Percentiles rank a stretch among this genome's conserved stretches.
These are phyloP conservation scores for Penicillium desertorum DNA, from an alignment of 495 filamentous ascomycete genomes.

Conservation along the genomic window DNA sequence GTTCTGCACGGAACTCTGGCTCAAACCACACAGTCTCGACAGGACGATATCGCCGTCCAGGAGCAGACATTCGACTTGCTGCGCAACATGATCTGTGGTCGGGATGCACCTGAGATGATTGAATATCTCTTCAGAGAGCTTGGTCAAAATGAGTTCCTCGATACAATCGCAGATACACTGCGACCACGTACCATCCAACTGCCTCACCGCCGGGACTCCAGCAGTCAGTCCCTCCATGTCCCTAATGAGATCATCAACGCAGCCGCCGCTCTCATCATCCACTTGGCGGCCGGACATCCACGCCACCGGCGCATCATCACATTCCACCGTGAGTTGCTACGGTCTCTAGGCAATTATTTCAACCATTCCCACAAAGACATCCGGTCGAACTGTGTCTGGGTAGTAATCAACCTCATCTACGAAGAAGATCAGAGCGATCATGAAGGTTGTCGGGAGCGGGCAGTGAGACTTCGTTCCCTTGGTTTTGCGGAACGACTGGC, in stretches of 20 bases:
- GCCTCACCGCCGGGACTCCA: constrained; percentile 37
- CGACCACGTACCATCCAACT: constrained; percentile 51
- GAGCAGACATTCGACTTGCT: constrained; percentile 87
- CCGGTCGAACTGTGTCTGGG: constrained; percentile 71
- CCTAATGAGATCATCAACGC: constrained; percentile 74
- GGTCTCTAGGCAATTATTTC: constrained; percentile 56
- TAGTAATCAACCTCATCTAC: constrained; percentile 80
- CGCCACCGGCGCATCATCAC: constrained; percentile 75
- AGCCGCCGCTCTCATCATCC: constrained; percentile 74
- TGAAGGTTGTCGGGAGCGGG: constrained; percentile 60
- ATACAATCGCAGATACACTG: constrained; percentile 72
- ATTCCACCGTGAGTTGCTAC: constrained; percentile 57
- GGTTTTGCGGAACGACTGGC: constrained; percentile 69
- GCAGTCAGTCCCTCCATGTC: constrained; percentile 34
- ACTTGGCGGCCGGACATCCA: constrained; percentile 78
- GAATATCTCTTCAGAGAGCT: constrained; percentile 74
- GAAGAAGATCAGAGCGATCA: constrained; percentile 68
- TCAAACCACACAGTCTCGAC: constrained; percentile 55
- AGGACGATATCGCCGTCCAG: constrained; percentile 81
- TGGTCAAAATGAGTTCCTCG: constrained; percentile 73
- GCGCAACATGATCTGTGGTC: constrained; percentile 79
- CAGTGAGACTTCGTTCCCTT: constrained; percentile 63
- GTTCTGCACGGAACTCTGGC: constrained; percentile 50
- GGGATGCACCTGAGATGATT: constrained; percentile 70
- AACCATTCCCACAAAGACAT: constrained; percentile 67